Evolutionary conservation across 1,139 yeast genomes (phyloP).

Genomic region (Citeromyces hawaiiensis): DNA sequence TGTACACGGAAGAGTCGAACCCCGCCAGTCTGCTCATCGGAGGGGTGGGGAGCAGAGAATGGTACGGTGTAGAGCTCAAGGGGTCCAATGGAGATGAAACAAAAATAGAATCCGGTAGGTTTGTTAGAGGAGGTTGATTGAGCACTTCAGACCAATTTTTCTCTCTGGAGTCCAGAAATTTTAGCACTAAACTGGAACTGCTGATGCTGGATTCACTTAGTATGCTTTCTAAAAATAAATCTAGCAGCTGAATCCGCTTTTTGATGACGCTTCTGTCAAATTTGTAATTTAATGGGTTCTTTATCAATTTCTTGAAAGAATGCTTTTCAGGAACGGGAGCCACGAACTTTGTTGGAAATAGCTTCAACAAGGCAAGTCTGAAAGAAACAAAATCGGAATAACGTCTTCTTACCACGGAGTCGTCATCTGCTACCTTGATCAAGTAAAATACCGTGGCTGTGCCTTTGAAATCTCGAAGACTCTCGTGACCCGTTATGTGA

Average conservation of each 20-base stretch:
- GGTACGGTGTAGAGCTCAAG: conserved; percentile 17
- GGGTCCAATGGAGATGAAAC: conserved; percentile 16
- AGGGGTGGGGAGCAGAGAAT: conserved; percentile 17
- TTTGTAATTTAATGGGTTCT: conserved; percentile 16
- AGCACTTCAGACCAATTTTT: conserved; percentile 13
- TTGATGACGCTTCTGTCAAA: conserved; percentile 14
- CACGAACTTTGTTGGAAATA: conserved; percentile 35
- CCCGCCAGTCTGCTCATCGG: conserved; percentile 13
- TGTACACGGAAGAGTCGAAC: conserved; percentile 12
- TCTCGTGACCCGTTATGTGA: neutral
- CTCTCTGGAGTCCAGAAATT: conserved; percentile 15
- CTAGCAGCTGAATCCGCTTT: conserved; percentile 14
- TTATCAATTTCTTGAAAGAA: conserved; percentile 21
- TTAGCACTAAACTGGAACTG: conserved; percentile 10
- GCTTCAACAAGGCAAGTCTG: conserved; percentile 26
- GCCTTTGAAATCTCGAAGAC: conserved; percentile 2
- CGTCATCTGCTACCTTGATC: conserved; percentile 7
- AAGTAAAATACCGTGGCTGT: conserved; percentile 14
- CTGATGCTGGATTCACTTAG: conserved; percentile 9
- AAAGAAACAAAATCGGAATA: conserved; percentile 43
- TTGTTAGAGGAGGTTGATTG: conserved; percentile 15
- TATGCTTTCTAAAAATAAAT: conserved; percentile 13
- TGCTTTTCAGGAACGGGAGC: conserved; percentile 53
- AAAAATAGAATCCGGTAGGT: conserved; percentile 14
- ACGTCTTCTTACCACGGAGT: conserved; percentile 20